Evolutionary conservation across 106 monocot genomes (phyloP).

Genomic region (Agapanthus africanus): DNA sequence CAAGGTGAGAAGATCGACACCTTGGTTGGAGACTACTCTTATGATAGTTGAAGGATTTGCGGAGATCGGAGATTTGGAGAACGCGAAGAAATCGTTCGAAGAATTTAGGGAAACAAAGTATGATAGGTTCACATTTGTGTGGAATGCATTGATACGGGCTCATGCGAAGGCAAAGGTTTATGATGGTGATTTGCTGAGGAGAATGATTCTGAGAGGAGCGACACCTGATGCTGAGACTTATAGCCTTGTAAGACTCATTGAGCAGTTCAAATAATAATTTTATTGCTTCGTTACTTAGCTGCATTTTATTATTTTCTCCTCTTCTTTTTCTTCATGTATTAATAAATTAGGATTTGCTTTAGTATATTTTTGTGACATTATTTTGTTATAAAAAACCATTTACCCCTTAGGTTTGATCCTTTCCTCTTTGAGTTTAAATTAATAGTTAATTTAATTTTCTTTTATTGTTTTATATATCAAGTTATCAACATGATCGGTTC

Average conservation of each 20-base stretch:
- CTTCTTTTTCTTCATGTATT: too few species aligned
- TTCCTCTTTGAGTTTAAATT: too few species aligned
- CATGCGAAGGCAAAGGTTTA: slow-evolving; percentile 75
- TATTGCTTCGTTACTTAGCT: background rate
- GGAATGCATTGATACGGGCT: slow-evolving; percentile 67
- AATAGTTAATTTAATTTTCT: too few species aligned
- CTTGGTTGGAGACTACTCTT: slow-evolving; percentile 82
- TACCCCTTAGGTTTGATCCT: too few species aligned
- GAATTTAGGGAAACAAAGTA: slow-evolving; percentile 80
- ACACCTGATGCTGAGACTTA: slow-evolving; percentile 94
- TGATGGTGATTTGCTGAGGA: slow-evolving; percentile 59
- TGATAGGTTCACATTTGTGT: slow-evolving; percentile 66
- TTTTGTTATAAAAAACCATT: too few species aligned
- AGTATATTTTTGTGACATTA: too few species aligned
- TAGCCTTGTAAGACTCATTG: slow-evolving; percentile 66
- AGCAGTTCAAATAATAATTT: slow-evolving; percentile 44
- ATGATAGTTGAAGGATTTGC: slow-evolving; percentile 65
- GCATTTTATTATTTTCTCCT: too few species aligned
- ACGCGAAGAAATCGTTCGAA: slow-evolving; percentile 47
- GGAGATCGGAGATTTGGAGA: slow-evolving; percentile 55
- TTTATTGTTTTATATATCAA: too few species aligned
- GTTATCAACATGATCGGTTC: too few species aligned
- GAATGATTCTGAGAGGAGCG: slow-evolving; percentile 83
- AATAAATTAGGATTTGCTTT: too few species aligned
- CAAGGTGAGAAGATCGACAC: slow-evolving; percentile 64